Evolutionary conservation across 805 yeast species (phyloP).

Genomic region (Yueomyces sp.): DNA sequence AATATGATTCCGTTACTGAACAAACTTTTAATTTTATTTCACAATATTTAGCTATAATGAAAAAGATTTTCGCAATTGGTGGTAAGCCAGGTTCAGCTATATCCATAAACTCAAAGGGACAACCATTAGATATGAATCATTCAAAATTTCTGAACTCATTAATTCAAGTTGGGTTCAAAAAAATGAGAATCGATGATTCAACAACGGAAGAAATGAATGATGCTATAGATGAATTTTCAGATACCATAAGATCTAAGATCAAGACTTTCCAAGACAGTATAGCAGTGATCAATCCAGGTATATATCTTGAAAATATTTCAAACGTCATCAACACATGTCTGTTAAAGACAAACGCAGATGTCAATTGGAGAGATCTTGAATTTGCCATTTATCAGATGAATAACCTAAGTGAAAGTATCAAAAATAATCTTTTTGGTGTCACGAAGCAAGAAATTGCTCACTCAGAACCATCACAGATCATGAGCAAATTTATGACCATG

Average conservation of each 20-base stretch:
- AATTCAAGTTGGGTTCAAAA: constrained; percentile 55
- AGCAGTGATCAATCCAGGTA: constrained; percentile 41
- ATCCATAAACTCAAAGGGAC: constrained; percentile 23
- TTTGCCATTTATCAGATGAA: constrained; percentile 75
- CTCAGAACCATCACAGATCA: constrained; percentile 48
- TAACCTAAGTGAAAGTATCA: constrained; percentile 65
- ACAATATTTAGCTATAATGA: constrained; percentile 57
- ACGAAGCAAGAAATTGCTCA: constrained; percentile 52
- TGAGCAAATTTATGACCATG: constrained; percentile 18
- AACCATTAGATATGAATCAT: constrained; percentile 25
- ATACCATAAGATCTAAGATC: constrained; percentile 54
- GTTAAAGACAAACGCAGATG: constrained; percentile 7
- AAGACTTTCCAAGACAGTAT: constrained; percentile 78
- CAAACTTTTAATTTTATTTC: constrained; percentile 76
- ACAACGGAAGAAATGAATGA: constrained; percentile 64
- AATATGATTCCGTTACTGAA: constrained; percentile 75
- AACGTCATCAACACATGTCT: constrained; percentile 36
- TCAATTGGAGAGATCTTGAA: constrained; percentile 73
- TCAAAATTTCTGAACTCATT: constrained; percentile 47
- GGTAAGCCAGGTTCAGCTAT: constrained; percentile 29
- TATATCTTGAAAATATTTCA: constrained; percentile 48
- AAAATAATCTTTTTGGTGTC: constrained; percentile 61
- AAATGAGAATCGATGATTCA: constrained; percentile 72
- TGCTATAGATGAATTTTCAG: constrained; percentile 63
- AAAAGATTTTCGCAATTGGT: constrained; percentile 33